Evolutionary conservation across 2,329 filamentous ascomycete species (phyloP).

Genomic region (Anthostomella pinea): DNA sequence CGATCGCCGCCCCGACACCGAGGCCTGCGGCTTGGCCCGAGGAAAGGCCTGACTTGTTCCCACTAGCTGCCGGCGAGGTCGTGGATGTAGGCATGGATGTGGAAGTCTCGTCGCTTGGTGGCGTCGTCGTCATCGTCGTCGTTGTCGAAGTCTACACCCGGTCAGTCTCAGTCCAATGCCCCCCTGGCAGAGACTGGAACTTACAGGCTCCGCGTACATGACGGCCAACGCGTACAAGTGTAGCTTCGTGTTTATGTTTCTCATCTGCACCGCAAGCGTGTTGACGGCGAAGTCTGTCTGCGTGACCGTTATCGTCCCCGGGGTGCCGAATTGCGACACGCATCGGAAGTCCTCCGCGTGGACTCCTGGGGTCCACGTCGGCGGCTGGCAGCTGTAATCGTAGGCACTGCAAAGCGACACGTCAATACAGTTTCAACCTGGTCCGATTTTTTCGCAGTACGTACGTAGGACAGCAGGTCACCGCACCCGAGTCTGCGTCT

Average conservation of each 20-base stretch:
- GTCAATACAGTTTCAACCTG: not conserved
- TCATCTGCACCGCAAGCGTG: constrained; percentile 1
- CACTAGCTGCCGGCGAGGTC: constrained; percentile 1
- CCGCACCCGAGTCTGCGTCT: constrained; percentile 5
- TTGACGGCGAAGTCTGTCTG: constrained; percentile 10
- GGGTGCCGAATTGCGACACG: constrained; percentile 6
- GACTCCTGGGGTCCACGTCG: not conserved
- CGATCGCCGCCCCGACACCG: constrained; percentile 4
- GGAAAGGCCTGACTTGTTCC: constrained; percentile 3
- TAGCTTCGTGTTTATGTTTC: not conserved
- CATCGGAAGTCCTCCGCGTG: constrained; percentile 18
- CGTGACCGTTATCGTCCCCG: constrained; percentile 8
- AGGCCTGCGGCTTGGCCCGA: constrained; percentile 10
- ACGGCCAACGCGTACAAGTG: constrained; percentile 20
- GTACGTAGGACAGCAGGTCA: constrained; percentile 26
- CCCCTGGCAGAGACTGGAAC: constrained; percentile 1
- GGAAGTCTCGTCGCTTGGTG: too few species aligned
- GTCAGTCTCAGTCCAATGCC: not conserved
- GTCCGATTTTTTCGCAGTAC: not conserved
- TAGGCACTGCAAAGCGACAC: constrained; percentile 2
- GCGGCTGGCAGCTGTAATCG: constrained; percentile 10
- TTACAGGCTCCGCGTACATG: constrained; percentile 19
- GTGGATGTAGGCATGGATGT: constrained; percentile 1
- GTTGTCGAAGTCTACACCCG: constrained; percentile 5
- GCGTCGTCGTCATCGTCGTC: constrained; percentile 1